Evolutionary conservation across 768 basidiomycete genomes (phyloP).

Genomic region (Saitozyma sp.): DNA sequence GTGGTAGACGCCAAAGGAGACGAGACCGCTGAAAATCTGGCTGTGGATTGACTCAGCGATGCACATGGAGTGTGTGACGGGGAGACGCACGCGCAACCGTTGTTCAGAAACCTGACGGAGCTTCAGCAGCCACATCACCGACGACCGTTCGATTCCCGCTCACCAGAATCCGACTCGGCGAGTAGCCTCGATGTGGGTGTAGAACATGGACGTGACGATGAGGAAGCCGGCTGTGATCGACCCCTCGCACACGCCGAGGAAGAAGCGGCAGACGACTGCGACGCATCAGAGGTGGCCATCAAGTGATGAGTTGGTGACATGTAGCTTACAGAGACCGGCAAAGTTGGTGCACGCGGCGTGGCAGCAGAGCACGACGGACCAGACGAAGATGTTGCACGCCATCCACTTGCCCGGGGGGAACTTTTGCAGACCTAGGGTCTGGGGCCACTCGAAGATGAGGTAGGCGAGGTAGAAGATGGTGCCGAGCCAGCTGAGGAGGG

Average conservation of each 20-base stretch:
- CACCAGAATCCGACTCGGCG: conserved; percentile 21
- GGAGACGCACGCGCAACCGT: too few species aligned
- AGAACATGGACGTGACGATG: conserved; percentile 28
- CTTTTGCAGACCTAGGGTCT: conserved; percentile 33
- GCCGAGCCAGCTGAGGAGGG: conserved; percentile 29
- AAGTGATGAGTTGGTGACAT: too few species aligned
- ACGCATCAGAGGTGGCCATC: neutral
- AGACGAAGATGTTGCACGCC: conserved; percentile 30
- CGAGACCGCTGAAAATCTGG: conserved; percentile 36
- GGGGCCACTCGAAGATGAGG: conserved; percentile 38
- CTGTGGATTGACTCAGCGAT: too few species aligned
- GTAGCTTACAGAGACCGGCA: conserved; percentile 37
- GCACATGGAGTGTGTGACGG: too few species aligned
- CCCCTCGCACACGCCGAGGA: conserved; percentile 19
- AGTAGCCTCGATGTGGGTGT: conserved; percentile 35
- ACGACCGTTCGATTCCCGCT: too few species aligned
- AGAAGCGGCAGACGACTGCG: conserved; percentile 20
- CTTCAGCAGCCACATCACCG: too few species aligned
- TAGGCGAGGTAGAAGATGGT: conserved; percentile 36
- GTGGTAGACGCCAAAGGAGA: conserved; percentile 34
- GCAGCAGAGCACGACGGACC: conserved; percentile 30
- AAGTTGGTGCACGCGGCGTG: conserved; percentile 42
- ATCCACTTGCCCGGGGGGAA: conserved; percentile 41
- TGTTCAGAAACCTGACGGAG: too few species aligned
- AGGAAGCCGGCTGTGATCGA: conserved; percentile 39